Base-by-base conservation (phyloP, 208 protist genomes). In the Trypanosomatidae sp. region DNA sequence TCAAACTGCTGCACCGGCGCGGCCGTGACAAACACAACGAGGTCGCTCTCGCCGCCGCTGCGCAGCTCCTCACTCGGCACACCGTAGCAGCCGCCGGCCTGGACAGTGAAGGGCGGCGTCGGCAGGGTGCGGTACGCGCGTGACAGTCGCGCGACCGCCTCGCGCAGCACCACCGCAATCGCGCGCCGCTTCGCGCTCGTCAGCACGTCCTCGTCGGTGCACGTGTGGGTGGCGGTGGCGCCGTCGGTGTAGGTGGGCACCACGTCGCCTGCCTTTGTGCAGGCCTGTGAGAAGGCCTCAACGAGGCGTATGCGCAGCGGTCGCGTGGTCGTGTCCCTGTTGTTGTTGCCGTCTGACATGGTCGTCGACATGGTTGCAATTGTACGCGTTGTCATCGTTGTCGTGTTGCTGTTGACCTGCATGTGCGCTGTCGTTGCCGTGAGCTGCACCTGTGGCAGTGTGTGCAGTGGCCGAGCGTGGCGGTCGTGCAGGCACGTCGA, bases 11-110 rank as follows among this genome's bases (percentile, higher is more conserved):
- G 11, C 13, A 19, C 22, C 8, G 67, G 65, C 7, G 46, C 69
- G 0, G 77, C 48, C 7, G 64, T 30, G 6, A 88, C 68, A 57
- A 83, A 88, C 3, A 91, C 5, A 7, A 88, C 35, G 40, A 81
- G 73, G 56, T 91, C 77, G 10, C 38, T 43, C 24, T 60, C 53
- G 16, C 15, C 37, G 21, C 37, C 4, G 15, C 32, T 4, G 77
- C 49, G 8, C 71, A 69, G 0, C 1, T 19, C 0, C 44, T 78
- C 8, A 23, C 1, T 49, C 81, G 68, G 1, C 1, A 5, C 0
- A 0, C 6, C 33, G 4, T 0, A 3, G 44, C 53, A 62, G 4
- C 6, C 6, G 0, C 44, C 44, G 1, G 72, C 52, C 33, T 23
- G 6, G 28, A 71, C 48, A 3, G 5, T 20, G n/a, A 16, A 20